Base-by-base conservation (phyloP, 2,329 filamentous ascomycete genomes). In the Talaromyces pinophilus region DNA sequence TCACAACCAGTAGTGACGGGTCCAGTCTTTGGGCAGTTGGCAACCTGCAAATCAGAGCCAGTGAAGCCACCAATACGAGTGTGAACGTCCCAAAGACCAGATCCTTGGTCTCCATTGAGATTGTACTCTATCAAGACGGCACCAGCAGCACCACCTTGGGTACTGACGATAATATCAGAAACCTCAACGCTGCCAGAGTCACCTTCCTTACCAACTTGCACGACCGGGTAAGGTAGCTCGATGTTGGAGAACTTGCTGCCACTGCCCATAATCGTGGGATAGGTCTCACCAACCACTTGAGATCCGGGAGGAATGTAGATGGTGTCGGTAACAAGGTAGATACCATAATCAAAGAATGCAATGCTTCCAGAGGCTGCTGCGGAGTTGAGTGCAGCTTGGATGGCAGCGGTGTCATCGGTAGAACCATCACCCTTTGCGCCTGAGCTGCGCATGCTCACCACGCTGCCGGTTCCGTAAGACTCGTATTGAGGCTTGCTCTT, bases 91-190 rank as follows among this genome's bases (percentile, higher is more conserved):
- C 85, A 87, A 76, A 90, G 83, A 15, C 86, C 87, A 3, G 77
- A 77, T 28, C 74, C 76, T 46, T 70, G 69, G 3, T 80, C 80
- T 2, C 83, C 83, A 42, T 80, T 81, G 17, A 93, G 80, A 74
- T 93, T 93, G 82, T 88, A 93, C 73, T 93, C 84, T 66, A 93
- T 86, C 6, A 93, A 79, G 7, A 89, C 82, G 0, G 90, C 91
- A 4, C 91, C 91, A 0, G 87, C 83, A 7, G 88, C 83, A 30
- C 88, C 79, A 1, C 90, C 91, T 65, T 86, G 83, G 0, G 89
- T 92, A 64, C 87, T 87, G 15, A 93, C 82, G 59, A 93, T 85
- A 72, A 91, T 86, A 74, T 93, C 91, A 4, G 85, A 87, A 82
- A 89, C 87, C 75, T 93, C 90, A 19, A 93, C 81, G 15, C 80